These are phyloP conservation scores for Silene noctiflora DNA, from an alignment of 179 eudicot genomes.

Conservation along the genomic window DNA sequence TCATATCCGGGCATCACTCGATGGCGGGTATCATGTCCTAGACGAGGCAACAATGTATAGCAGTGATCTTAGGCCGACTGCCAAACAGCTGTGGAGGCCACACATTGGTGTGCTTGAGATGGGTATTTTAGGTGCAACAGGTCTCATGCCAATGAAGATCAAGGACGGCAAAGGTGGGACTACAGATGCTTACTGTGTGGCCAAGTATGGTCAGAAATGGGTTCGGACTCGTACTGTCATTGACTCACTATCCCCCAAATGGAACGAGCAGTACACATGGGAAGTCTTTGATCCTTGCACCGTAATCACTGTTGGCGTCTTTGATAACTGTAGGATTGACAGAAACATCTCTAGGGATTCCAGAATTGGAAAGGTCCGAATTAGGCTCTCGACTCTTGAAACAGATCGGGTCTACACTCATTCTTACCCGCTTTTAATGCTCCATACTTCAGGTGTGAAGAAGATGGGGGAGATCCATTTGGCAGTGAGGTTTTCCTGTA, in stretches of 20 bases:
- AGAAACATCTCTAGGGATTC: slow-evolving; percentile 34
- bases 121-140: slow-evolving; percentile 45
- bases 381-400: slow-evolving; percentile 41
- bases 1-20: slow-evolving; percentile 37
- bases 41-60: slow-evolving; percentile 47
- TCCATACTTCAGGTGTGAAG: slow-evolving; percentile 44
- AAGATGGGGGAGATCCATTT: slow-evolving; percentile 47
- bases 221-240: slow-evolving; percentile 39
- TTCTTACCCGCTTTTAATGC: slow-evolving; percentile 42
- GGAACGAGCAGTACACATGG: slow-evolving; percentile 54
- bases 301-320: slow-evolving; percentile 44
- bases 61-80: slow-evolving; percentile 45
- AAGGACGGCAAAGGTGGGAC: slow-evolving; percentile 42
- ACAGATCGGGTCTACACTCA: slow-evolving; percentile 46
- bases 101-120: slow-evolving; percentile 48
- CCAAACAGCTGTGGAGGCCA: slow-evolving; percentile 43
- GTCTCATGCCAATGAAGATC: slow-evolving; percentile 42
- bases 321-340: slow-evolving; percentile 38
- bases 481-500: slow-evolving; percentile 43
- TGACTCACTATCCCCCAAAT: slow-evolving; percentile 38
- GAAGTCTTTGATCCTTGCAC: slow-evolving; percentile 53
- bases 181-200: slow-evolving; percentile 47
- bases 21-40: slow-evolving; percentile 48
- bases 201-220: slow-evolving; percentile 55
- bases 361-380: slow-evolving; percentile 43